Evolutionary conservation across 1,139 yeast species (phyloP).

Genomic region (Pichia kudriavzevii): DNA sequence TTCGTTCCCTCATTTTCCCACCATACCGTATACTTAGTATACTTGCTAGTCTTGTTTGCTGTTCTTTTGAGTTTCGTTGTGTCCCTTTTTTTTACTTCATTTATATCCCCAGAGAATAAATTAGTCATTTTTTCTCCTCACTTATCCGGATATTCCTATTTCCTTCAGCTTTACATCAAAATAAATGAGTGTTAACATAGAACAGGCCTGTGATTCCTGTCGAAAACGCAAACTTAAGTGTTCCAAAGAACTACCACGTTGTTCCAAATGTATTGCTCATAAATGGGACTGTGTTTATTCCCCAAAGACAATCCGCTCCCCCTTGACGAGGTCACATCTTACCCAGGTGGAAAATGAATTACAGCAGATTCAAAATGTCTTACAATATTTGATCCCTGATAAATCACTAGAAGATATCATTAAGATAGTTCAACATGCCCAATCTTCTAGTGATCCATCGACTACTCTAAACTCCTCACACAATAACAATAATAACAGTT

Average conservation of each 20-base stretch:
- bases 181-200: too few species aligned
- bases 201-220: conserved; percentile 47
- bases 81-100: too few species aligned
- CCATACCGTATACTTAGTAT: too few species aligned
- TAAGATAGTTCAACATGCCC: too few species aligned
- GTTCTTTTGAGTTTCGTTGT: too few species aligned
- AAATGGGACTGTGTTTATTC: conserved; percentile 65
- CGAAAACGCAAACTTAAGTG: conserved; percentile 51
- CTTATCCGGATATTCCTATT: too few species aligned
- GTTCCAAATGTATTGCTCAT: conserved; percentile 68
- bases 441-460: neutral
- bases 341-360: conserved; percentile 69
- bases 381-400: conserved; percentile 35
- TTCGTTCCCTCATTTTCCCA: too few species aligned
- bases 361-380: conserved; percentile 44
- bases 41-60: too few species aligned
- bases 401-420: conserved; percentile 34
- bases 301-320: conserved; percentile 72
- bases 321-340: conserved; percentile 72
- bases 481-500: neutral
- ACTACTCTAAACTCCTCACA: neutral
- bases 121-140: too few species aligned
- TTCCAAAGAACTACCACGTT: conserved; percentile 62
- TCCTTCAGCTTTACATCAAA: too few species aligned
- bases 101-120: too few species aligned